These are phyloP conservation scores for Phytophthora hibernalis DNA, from an alignment of 352 stramenopile species.

Conservation along the genomic window DNA sequence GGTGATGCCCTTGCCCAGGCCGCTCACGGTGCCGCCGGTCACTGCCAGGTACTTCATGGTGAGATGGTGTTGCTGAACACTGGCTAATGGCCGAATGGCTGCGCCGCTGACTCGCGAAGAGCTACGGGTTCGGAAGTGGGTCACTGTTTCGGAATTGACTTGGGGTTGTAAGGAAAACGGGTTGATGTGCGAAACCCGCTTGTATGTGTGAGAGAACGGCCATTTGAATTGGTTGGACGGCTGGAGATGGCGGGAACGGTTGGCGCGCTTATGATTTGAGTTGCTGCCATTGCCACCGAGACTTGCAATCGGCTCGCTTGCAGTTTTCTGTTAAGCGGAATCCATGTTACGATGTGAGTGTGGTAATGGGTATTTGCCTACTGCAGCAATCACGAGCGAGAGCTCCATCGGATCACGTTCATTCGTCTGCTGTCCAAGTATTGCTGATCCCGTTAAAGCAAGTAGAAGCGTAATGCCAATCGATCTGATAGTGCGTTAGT, in stretches of 20 bases:
- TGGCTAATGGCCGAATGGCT: conserved; percentile 35
- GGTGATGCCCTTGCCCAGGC: conserved; percentile 99
- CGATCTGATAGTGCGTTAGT: too few relatives aligned
- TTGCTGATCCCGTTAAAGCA: too few relatives aligned
- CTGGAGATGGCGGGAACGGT: conserved; percentile 32
- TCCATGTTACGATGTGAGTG: not conserved
- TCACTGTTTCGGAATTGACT: not conserved
- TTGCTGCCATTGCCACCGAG: not conserved
- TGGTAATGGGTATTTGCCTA: not conserved
- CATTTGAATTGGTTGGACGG: conserved; percentile 33
- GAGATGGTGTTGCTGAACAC: conserved; percentile 1
- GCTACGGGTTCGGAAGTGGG: conserved; percentile 21
- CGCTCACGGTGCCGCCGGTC: conserved; percentile 97
- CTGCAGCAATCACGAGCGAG: not conserved
- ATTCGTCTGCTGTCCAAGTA: too few relatives aligned
- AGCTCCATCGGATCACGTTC: too few relatives aligned
- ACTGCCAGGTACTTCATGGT: conserved; percentile 99
- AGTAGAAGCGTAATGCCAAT: too few relatives aligned
- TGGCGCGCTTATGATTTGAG: conserved; percentile 28
- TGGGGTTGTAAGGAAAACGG: conserved; percentile 32
- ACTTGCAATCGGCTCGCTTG: not conserved
- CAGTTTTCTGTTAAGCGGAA: not conserved
- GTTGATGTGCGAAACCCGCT: conserved; percentile 1
- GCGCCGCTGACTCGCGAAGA: conserved; percentile 28
- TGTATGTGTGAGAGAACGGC: conserved; percentile 7